phyloP scores from a whole-genome alignment of 2,329 filamentous ascomycete genomes.

The Penicillium brasilianum region DNA sequence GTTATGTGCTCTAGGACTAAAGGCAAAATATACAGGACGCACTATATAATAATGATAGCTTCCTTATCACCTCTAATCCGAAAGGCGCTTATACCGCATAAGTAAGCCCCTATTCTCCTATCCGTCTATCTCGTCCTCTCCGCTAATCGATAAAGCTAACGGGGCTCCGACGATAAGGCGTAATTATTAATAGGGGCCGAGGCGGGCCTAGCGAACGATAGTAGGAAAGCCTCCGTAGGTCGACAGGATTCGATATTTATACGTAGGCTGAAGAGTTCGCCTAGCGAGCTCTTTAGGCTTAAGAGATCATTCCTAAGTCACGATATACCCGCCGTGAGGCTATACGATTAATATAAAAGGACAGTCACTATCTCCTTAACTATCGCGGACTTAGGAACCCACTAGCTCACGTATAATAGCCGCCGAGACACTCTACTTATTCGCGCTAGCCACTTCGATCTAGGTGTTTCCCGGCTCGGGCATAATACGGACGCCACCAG shows the following conservation, averaged over 20 bases:
- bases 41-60: background rate
- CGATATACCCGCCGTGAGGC: background rate
- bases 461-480: background rate
- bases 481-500: background rate
- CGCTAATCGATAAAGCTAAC: constrained; percentile 13
- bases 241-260: constrained; percentile 7
- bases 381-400: background rate
- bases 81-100: background rate
- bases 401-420: background rate
- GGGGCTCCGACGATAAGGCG: constrained; percentile 9
- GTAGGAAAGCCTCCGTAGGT: background rate
- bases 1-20: constrained; percentile 1
- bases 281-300: background rate
- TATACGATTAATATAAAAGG: constrained; percentile 2
- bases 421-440: background rate
- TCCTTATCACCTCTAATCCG: background rate
- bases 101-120: background rate
- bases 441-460: background rate
- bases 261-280: constrained; percentile 1
- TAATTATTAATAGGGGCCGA: no score
- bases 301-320: constrained; percentile 11
- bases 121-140: constrained; percentile 13
- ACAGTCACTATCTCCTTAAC: background rate
- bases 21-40: background rate
- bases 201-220: constrained; percentile 2